Base-by-base conservation (phyloP, 2,329 filamentous ascomycete genomes). In the Hortaea werneckii region DNA sequence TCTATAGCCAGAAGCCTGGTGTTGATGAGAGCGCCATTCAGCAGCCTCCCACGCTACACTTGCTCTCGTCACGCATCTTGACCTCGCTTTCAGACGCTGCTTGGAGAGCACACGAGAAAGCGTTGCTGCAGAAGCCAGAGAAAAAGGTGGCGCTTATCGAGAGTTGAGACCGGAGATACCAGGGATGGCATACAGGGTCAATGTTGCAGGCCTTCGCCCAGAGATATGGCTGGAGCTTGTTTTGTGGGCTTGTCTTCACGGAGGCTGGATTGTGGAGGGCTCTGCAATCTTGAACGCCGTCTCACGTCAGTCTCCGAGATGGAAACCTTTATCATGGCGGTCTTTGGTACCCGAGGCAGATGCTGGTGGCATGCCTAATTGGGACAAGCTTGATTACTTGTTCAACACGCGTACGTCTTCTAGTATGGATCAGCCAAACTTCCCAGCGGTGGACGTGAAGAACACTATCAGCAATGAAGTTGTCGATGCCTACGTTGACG, bases 391-490 rank as follows among this genome's bases (percentile, higher is more conserved):
- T 46, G 61, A 50, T 50, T 60, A 56, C 38, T 37, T 58, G 6
- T 61, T 61, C 49, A 60, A 60, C 37, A 59, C 55, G 4, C 56
- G 45, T 34, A 20, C 50, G 44, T 13, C 47, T 29, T 40, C 48
- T 6, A 54, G 44, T 6, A 56, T 54, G 49, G 53, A 58, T 35
- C 43, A 45, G 6, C 40, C 47, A 1, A 28, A 43, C 5, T 42
- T 40, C 6, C 35, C 46, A 13, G 29, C 37, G 3, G 27, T 47
- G 7, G 54, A 57, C 35, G 65, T 69, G 7, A 59, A 61, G 34
- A 61, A 67, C 42, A 79, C 74, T 0, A 71, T 82, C 54, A 80
- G 77, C 54, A 67, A 68, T 37, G 79, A 82, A 59, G 70, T 81
- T 8, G 68, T 80, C 27, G 65, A 71, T 43, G 73, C 75, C 5